Percentiles rank a stretch among this genome's conserved stretches.
phyloP scores from a whole-genome alignment of 768 basidiomycete species.

The Cystobasidium onofrii region DNA sequence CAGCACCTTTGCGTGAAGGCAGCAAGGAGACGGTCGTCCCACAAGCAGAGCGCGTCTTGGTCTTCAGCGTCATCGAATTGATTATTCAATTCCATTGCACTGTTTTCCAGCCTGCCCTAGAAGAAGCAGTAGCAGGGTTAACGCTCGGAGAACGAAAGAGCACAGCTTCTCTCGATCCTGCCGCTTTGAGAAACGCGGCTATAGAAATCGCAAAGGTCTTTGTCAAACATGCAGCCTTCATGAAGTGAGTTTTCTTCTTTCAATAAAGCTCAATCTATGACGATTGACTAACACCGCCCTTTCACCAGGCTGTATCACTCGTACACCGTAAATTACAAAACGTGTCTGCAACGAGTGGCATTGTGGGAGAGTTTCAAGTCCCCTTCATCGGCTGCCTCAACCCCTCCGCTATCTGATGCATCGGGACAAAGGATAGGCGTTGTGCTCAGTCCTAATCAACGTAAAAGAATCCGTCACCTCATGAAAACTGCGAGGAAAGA shows the following conservation, averaged over 20 bases:
- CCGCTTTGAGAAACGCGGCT: conserved; percentile 53
- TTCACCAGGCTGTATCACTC: conserved; percentile 71
- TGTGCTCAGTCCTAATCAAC: conserved; percentile 63
- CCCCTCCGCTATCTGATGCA: background rate
- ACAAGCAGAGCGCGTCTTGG: conserved; percentile 72
- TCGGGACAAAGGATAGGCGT: background rate
- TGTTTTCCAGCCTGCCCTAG: conserved; percentile 83
- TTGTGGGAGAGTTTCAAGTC: conserved; percentile 55
- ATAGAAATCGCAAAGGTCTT: conserved; percentile 80
- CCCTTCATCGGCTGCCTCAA: conserved; percentile 22
- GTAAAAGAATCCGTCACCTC: conserved; percentile 76
- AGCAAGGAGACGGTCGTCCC: conserved; percentile 79
- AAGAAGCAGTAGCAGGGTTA: conserved; percentile 64
- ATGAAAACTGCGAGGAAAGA: conserved; percentile 79
- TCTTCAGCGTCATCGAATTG: conserved; percentile 82
- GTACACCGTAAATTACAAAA: conserved; percentile 98
- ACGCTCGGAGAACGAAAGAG: conserved; percentile 47
- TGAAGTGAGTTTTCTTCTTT: conserved; percentile 52
- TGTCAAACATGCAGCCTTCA: conserved; percentile 87
- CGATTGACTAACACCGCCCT: background rate
- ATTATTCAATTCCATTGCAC: conserved; percentile 86
- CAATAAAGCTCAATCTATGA: background rate
- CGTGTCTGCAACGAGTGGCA: conserved; percentile 75
- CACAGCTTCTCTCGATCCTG: conserved; percentile 61
- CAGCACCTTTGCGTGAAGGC: conserved; percentile 54